Conservation (phyloP, 2,329 filamentous ascomycete species). For the Saccharata proteae region DNA sequence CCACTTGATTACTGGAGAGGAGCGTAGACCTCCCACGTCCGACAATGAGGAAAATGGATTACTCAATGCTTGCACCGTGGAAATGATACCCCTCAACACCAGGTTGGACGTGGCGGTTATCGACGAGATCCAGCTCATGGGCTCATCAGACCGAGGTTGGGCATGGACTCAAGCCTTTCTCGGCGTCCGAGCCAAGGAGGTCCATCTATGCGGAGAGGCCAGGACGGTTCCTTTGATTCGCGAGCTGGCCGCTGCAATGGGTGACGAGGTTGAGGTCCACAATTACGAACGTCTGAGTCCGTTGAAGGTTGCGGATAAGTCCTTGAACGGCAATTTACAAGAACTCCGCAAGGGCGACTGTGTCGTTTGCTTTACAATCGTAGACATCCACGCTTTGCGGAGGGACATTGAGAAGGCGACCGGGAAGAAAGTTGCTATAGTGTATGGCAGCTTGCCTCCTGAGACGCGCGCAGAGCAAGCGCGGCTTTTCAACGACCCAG, state of each 20-base stretch:
- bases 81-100: conserved; percentile 60
- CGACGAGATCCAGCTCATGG: conserved; percentile 98
- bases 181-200: conserved; percentile 73
- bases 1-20: conserved; percentile 81
- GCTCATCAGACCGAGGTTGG: conserved; percentile 67
- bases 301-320: conserved; percentile 51
- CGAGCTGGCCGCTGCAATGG: conserved; percentile 63
- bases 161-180: conserved; percentile 89
- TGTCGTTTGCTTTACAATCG: conserved; percentile 72
- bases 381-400: conserved; percentile 72
- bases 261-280: conserved; percentile 73
- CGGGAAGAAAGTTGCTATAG: conserved; percentile 72
- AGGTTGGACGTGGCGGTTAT: conserved; percentile 85
- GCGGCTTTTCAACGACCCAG: conserved; percentile 81
- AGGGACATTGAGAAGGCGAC: conserved; percentile 63
- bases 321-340: conserved; percentile 51
- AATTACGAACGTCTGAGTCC: conserved; percentile 74
- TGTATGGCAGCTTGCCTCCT: conserved; percentile 84
- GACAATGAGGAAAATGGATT: conserved; percentile 32
- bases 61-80: conserved; percentile 71
- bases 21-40: conserved; percentile 52
- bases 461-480: conserved; percentile 90
- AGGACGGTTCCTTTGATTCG: conserved; percentile 68
- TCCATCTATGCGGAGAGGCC: conserved; percentile 88
- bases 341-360: conserved; percentile 80